Evolutionary conservation across 331 rosid genomes (phyloP), one percentile per base, ranked within the genome.

Genomic region (Pyracantha coccinea): DNA sequence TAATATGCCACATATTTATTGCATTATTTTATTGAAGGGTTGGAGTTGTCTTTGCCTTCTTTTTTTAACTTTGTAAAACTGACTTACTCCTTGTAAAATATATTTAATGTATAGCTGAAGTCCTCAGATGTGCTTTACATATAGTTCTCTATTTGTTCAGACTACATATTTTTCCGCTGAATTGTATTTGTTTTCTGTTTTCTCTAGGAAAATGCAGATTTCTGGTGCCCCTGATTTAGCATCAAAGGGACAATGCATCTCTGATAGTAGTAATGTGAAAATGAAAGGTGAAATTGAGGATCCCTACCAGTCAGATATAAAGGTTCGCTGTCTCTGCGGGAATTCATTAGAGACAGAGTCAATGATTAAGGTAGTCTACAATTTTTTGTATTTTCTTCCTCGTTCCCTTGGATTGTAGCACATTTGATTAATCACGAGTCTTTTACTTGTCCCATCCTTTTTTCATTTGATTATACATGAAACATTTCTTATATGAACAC

Each of bases 291-390:
- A 89, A 88, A 75, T 78, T 58, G 98, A 81, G 5, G 98, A 92
- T 28, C 82, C 88, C 80, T 85, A 75, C 79, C 92, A 80, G 52
- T 66, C 88, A 7, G 93, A 76, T 67, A 77, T 80, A 7, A 92
- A 86, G 80, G 77, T 95, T 85, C 99, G 88, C 44, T 95, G 99
- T 84, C 87, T 92, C 41, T 95, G 99, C 59, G 98, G 98, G 80
- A 90, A 73, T 82, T 72, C 68, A 32, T 79, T 89, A 84, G 93
- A 86, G 78, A 81, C 92, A 59, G 99, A 92, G 81, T 84, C 85
- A 20, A 70, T 86, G 92, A 89, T 95, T 66, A 77, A 90, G 99
- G 99, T 95, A 77, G 21, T 2, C 58, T 6, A 44, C 25, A 12
- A 13, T 21, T 44, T 27, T 53, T 31, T 24, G 29, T 29, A 32